Evolutionary conservation across 495 filamentous ascomycete species (phyloP).

Genomic region (Hypoxylon trugodes): DNA sequence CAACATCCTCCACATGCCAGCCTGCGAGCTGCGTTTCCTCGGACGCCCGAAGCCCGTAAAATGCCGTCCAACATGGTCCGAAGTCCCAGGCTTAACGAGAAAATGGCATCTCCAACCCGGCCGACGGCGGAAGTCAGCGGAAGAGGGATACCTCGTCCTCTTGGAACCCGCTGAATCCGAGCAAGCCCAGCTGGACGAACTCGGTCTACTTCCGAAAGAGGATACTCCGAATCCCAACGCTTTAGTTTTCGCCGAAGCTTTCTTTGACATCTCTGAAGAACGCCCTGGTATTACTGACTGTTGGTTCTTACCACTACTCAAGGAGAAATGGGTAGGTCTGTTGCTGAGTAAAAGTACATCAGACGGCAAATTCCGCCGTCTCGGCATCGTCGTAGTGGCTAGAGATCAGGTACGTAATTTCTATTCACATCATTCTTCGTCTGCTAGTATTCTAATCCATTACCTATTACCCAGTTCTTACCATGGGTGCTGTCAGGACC

Average conservation of each 20-base stretch:
- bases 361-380: constrained; percentile 32
- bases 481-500: constrained; percentile 25
- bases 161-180: constrained; percentile 16
- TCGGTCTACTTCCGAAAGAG: not conserved
- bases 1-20: constrained; percentile 20
- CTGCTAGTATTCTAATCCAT: not conserved
- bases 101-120: not conserved
- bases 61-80: not conserved
- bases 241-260: constrained; percentile 11
- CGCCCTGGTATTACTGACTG: constrained; percentile 1
- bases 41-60: constrained; percentile 27
- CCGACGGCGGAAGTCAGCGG: not conserved
- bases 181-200: not conserved
- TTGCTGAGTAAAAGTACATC: constrained; percentile 9
- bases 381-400: constrained; percentile 3
- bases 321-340: constrained; percentile 7
- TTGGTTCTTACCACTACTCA: constrained; percentile 26
- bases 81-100: not conserved
- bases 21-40: constrained; percentile 28
- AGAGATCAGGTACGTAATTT: constrained; percentile 26
- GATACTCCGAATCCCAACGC: not conserved
- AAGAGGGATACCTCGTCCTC: constrained; percentile 13
- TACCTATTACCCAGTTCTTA: constrained; percentile 5
- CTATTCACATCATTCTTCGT: not conserved
- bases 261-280: constrained; percentile 23